Evolutionary conservation across 129 eudicot genomes (phyloP).

Genomic region (Centella asiatica): DNA sequence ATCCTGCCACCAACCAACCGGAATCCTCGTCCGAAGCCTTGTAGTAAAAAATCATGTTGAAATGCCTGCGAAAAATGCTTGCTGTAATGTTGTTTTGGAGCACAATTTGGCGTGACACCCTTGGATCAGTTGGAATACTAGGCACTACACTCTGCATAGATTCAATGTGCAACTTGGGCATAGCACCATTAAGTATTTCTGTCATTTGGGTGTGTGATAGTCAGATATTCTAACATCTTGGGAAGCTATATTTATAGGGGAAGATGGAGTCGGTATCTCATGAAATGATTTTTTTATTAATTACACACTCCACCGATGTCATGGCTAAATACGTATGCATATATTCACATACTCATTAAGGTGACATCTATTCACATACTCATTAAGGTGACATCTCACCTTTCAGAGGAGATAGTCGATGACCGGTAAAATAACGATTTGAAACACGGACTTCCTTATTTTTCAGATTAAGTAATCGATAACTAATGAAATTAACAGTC

Average conservation of each 20-base stretch:
- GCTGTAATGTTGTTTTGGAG: neutral
- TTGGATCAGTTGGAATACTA: constrained; percentile 19
- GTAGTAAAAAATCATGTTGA: constrained; percentile 26
- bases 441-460: no score
- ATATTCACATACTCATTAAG: no score
- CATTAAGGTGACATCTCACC: no score
- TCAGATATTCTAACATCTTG: neutral
- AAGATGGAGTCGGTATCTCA: neutral
- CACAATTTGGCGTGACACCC: neutral
- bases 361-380: no score
- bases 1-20: constrained; percentile 27
- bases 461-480: no score
- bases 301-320: no score
- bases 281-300: no score
- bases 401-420: no score
- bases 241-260: neutral
- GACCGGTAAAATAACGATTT: no score
- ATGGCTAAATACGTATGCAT: no score
- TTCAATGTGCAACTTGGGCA: constrained; percentile 15
- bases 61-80: constrained; percentile 14
- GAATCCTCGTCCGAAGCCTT: constrained; percentile 16
- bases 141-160: constrained; percentile 24
- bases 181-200: neutral
- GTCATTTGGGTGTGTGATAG: neutral
- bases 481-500: no score